Evolutionary conservation across 768 basidiomycete genomes (phyloP), one percentile per base, ranked within the genome.

Genomic region (Coprinopsis marcescibilis): DNA sequence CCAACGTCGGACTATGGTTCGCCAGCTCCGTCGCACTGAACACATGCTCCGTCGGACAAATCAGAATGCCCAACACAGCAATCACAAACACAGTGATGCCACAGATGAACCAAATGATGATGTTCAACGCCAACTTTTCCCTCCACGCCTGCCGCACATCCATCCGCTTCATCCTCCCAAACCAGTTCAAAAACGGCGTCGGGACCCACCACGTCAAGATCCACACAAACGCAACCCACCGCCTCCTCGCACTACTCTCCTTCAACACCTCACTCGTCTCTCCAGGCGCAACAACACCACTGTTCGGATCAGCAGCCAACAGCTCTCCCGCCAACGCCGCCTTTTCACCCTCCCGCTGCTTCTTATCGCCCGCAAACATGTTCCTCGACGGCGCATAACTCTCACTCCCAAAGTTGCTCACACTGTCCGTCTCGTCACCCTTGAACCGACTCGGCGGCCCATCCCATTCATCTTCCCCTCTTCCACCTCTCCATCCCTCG

Each of bases 81-180:
- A 98, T 94, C 57, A 99, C 87, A 64, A 99, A 98, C 38, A 93
- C 75, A 1, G 91, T 84, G 55, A 80, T 81, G n/a, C 65, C 85
- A 52, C 93, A 97, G 24, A 89, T 71, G 59, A 96, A 81, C 95
- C 94, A 97, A 56, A 99, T 98, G 66, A 99, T 71, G 49, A 99
- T 65, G 64, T 98, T 97, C 59, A 97, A 77, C 2, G 91, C 89
- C 1, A 97, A 72, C 65, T 99, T 98, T 67, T 98, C 96, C 49
- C 95, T 72, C 96, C 96, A 99, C 1, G 96, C 96, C 64, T 97
- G 92, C 20, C 87, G 80, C 19, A 99, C 75, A 57, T 99, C 96
- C 52, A 85, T 63, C 5, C 95, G 85, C 68, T 97, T 96, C 93
- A 97, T 96, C 23, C 89, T 76, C 1, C 95, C 93, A 45, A 89